Evolutionary conservation across 2,329 filamentous ascomycete genomes (phyloP).

Genomic region (Apiospora koreana): DNA sequence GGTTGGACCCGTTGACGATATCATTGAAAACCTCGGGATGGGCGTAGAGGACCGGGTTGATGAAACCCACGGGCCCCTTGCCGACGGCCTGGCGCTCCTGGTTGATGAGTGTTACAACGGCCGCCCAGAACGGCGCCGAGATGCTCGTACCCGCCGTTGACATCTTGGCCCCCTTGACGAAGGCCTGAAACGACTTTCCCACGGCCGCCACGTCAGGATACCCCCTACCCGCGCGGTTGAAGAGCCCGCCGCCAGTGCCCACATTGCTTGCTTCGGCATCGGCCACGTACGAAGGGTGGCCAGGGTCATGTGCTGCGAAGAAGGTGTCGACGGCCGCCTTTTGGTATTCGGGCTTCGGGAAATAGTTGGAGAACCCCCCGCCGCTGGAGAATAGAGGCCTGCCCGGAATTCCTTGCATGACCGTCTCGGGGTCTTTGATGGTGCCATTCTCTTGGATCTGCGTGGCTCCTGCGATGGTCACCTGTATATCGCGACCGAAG

Average conservation of each 20-base stretch:
- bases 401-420: not conserved
- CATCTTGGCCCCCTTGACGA: not conserved
- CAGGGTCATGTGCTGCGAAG: conserved; percentile 22
- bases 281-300: conserved; percentile 17
- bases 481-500: not conserved
- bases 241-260: conserved; percentile 22
- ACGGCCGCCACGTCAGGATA: conserved; percentile 42
- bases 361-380: conserved; percentile 38
- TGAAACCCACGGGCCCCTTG: conserved; percentile 13
- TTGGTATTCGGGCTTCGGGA: conserved; percentile 32
- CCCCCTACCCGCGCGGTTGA: conserved; percentile 35
- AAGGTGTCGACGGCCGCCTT: conserved; percentile 26
- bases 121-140: conserved; percentile 22
- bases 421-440: conserved; percentile 14
- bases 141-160: conserved; percentile 19
- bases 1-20: conserved; percentile 11
- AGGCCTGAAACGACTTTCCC: conserved; percentile 48
- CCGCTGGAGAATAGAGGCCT: conserved; percentile 22
- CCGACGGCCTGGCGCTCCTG: conserved; percentile 7
- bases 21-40: conserved; percentile 13
- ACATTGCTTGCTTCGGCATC: conserved; percentile 37
- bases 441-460: not conserved
- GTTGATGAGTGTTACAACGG: conserved; percentile 25
- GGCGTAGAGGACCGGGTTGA: conserved; percentile 15
- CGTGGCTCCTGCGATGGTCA: conserved; percentile 6